Evolutionary conservation across 768 basidiomycete genomes (phyloP).

Genomic region (Tulasnella sp.): DNA sequence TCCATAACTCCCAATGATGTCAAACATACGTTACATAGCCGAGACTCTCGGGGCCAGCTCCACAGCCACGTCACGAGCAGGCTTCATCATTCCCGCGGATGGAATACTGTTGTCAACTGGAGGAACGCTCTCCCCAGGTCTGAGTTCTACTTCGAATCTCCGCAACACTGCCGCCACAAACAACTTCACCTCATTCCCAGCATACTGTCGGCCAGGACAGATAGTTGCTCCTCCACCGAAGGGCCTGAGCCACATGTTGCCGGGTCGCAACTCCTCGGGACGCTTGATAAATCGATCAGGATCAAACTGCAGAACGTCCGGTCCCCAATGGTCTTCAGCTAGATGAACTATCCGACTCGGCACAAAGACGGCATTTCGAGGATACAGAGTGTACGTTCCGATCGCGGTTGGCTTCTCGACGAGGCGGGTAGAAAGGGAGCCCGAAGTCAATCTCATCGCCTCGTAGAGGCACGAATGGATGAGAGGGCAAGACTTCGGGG

Average conservation of each 20-base stretch:
- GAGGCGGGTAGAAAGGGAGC: background rate
- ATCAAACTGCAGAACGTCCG: background rate
- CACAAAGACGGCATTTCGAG: background rate
- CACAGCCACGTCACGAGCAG: background rate
- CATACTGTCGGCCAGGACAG: background rate
- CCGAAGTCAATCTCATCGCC: background rate
- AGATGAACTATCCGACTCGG: background rate
- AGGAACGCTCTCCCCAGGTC: background rate
- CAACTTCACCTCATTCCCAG: background rate
- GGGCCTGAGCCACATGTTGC: background rate
- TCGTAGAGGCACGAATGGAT: background rate
- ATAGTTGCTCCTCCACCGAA: background rate
- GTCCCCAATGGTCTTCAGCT: background rate
- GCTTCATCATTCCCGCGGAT: constrained; percentile 4
- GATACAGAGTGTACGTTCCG: background rate
- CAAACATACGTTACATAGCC: too few relatives aligned
- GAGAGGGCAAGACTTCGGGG: background rate
- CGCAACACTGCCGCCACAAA: background rate
- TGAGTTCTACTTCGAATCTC: background rate
- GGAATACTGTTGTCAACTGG: background rate
- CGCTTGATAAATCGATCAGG: background rate
- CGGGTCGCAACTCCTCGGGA: background rate
- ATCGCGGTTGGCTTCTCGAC: background rate
- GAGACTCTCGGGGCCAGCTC: background rate
- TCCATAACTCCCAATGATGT: too few relatives aligned